A percentile compares a stretch with the other conserved stretches of the same genome.
phyloP scores from a whole-genome alignment of 192 early-diverging fungal genomes.

The Backusella mclennaniae region DNA sequence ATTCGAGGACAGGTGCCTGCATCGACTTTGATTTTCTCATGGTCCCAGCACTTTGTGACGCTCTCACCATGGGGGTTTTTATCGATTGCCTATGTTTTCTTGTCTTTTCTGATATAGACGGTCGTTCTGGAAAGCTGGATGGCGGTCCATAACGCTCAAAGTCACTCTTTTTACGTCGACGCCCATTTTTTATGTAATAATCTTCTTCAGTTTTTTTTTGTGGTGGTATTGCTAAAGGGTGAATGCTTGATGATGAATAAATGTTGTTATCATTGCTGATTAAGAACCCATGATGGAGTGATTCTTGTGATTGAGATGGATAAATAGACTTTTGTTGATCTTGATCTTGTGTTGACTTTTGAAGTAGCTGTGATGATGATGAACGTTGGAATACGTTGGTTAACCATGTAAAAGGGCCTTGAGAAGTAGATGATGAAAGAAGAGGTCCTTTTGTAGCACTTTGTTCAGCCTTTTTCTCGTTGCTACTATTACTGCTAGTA shows the following conservation, averaged over 20 bases:
- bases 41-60: conserved; percentile 11
- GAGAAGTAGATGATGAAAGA: neutral
- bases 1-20: neutral
- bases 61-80: neutral
- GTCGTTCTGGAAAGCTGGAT: conserved; percentile 4
- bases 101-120: neutral
- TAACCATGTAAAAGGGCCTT: conserved; percentile 3
- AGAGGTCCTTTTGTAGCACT: neutral
- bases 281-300: neutral
- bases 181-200: neutral
- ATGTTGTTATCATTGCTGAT: conserved; percentile 7
- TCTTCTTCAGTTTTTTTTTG: neutral
- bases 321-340: neutral
- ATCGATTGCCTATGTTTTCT: neutral
- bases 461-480: neutral
- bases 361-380: neutral
- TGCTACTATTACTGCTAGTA: neutral
- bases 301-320: neutral
- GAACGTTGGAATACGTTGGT: conserved; percentile 4
- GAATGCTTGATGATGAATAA: neutral
- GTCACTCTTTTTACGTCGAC: conserved; percentile 14
- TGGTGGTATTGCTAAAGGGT: neutral
- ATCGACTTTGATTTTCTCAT: conserved; percentile 1
- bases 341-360: neutral
- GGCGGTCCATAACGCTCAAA: conserved; percentile 13